A percentile compares a stretch with the other conserved stretches of the same genome.
Evolutionary conservation across 2,329 filamentous ascomycete species (phyloP).

Genomic region (Diaporthe sp.): DNA sequence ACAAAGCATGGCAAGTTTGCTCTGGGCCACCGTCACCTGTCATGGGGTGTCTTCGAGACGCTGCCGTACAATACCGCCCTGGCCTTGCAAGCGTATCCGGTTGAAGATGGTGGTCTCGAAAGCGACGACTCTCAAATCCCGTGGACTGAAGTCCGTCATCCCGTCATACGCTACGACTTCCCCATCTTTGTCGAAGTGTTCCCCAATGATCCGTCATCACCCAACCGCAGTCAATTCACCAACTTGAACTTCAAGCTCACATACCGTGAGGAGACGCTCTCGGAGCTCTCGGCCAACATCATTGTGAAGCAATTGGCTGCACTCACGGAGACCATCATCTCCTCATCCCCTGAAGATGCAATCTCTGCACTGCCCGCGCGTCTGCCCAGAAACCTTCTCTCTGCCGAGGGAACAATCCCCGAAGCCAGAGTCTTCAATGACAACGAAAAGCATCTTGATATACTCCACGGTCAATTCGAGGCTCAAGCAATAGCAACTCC

Average conservation of each 20-base stretch:
- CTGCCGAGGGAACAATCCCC: slow-evolving; percentile 43
- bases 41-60: slow-evolving; percentile 45
- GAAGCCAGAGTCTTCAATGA: background rate
- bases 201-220: slow-evolving; percentile 24
- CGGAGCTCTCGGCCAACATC: slow-evolving; percentile 37
- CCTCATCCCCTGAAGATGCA: slow-evolving; percentile 29
- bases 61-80: slow-evolving; percentile 52
- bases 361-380: slow-evolving; percentile 37
- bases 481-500: slow-evolving; percentile 41
- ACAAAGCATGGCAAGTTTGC: slow-evolving; percentile 30
- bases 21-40: slow-evolving; percentile 43
- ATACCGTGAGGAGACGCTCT: slow-evolving; percentile 39
- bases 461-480: slow-evolving; percentile 45
- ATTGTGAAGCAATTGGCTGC: slow-evolving; percentile 42
- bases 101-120: slow-evolving; percentile 15
- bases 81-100: slow-evolving; percentile 49
- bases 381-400: slow-evolving; percentile 39
- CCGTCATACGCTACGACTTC: slow-evolving; percentile 41
- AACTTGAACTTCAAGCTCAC: slow-evolving; percentile 39
- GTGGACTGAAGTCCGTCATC: slow-evolving; percentile 36
- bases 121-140: slow-evolving; percentile 3
- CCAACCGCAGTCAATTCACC: slow-evolving; percentile 6
- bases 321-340: slow-evolving; percentile 38
- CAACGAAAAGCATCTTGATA: slow-evolving; percentile 38
- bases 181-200: slow-evolving; percentile 40